These are phyloP conservation scores for Flammula alnicola DNA, from an alignment of 1,284 basidiomycete species.

Conservation along the genomic window DNA sequence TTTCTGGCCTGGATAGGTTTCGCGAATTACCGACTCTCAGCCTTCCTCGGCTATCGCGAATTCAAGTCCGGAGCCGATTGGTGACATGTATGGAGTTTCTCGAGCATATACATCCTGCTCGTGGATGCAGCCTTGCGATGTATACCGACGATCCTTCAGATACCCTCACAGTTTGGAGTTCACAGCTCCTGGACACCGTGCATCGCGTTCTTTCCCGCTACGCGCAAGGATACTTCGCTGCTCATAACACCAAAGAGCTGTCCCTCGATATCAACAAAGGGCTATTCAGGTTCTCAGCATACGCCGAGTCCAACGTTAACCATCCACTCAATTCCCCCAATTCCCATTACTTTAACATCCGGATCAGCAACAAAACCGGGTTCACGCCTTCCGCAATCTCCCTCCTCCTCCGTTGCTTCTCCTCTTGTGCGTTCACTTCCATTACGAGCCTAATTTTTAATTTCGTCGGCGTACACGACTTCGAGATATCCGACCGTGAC, in stretches of 20 bases:
- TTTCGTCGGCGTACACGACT: background rate
- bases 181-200: background rate
- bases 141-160: background rate
- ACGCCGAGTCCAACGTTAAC: background rate
- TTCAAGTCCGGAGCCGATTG: background rate
- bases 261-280: constrained; percentile 1
- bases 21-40: background rate
- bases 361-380: background rate
- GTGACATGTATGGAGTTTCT: background rate
- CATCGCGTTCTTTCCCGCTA: background rate
- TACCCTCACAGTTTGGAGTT: background rate
- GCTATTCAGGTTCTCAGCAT: background rate
- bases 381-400: background rate
- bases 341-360: background rate
- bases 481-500: background rate
- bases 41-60: background rate
- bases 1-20: background rate
- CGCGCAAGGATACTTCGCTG: background rate
- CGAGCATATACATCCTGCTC: background rate
- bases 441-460: background rate
- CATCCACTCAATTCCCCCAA: background rate
- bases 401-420: background rate
- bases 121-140: background rate
- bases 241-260: background rate
- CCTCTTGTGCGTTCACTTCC: background rate